These are phyloP conservation scores for Globisporangium camurandrum DNA, from an alignment of 352 stramenopile genomes.

Conservation along the genomic window DNA sequence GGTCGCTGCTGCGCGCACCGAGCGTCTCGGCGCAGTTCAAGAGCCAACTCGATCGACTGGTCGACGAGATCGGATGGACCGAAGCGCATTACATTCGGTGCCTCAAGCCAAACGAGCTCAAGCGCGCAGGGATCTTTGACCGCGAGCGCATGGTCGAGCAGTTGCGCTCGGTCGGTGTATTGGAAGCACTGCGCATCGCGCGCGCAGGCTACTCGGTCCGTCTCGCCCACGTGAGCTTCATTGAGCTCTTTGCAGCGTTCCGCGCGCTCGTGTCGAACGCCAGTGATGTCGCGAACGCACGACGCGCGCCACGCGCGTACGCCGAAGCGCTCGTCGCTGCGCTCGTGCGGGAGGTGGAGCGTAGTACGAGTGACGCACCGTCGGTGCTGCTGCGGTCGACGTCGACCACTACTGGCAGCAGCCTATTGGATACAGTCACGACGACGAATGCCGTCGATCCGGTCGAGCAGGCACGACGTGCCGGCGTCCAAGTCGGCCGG, in stretches of 20 bases:
- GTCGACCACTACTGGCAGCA: not conserved
- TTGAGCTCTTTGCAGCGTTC: constrained; percentile 65
- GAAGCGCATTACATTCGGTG: constrained; percentile 98
- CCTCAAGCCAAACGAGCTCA: constrained; percentile 97
- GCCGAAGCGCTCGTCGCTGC: constrained; percentile 2
- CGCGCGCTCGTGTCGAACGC: constrained; percentile 22
- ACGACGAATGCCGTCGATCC: not conserved
- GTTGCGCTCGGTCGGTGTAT: constrained; percentile 93
- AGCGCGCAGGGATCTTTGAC: constrained; percentile 55
- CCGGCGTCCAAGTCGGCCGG: constrained; percentile 47
- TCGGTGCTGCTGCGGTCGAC: not conserved
- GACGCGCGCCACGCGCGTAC: constrained; percentile 24
- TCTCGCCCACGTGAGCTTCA: constrained; percentile 90
- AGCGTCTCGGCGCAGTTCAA: constrained; percentile 91
- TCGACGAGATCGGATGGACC: constrained; percentile 91
- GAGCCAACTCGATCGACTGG: constrained; percentile 90
- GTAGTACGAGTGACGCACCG: constrained; percentile 2
- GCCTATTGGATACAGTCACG: constrained; percentile 1
- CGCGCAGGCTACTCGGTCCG: constrained; percentile 94
- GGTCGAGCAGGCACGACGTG: constrained; percentile 11
- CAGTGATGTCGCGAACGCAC: constrained; percentile 11
- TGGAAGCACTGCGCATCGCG: constrained; percentile 94
- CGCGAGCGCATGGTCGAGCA: constrained; percentile 93
- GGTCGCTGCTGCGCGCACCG: constrained; percentile 51
- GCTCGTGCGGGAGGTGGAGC: constrained; percentile 6